These are phyloP conservation scores for Nicotiana tomentosiformis DNA, from an alignment of 257 asterid species.

Conservation along the genomic window DNA sequence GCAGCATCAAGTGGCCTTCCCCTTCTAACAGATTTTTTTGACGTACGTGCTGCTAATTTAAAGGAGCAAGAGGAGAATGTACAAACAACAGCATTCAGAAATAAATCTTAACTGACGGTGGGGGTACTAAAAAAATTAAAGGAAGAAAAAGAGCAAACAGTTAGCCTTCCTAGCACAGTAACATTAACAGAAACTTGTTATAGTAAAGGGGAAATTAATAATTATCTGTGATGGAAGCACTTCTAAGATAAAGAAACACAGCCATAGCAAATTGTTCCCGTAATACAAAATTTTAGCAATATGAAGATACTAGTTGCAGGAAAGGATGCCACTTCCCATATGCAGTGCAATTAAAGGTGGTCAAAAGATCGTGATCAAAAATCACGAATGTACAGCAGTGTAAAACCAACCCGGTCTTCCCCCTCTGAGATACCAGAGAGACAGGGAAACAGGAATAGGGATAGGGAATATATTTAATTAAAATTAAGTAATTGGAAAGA, in stretches of 20 bases:
- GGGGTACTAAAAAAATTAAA: background rate
- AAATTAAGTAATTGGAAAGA: background rate
- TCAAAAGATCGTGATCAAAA: background rate
- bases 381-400: background rate
- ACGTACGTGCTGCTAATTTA: slow-evolving; percentile 20
- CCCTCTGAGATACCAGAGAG: background rate
- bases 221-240: background rate
- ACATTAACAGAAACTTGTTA: background rate
- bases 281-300: background rate
- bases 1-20: slow-evolving; percentile 33
- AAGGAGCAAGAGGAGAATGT: background rate
- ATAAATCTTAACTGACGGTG: background rate
- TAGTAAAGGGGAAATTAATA: background rate
- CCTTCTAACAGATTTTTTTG: slow-evolving; percentile 23
- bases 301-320: background rate
- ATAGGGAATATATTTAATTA: background rate
- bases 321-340: background rate
- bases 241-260: background rate
- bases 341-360: background rate
- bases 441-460: background rate
- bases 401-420: background rate
- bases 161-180: background rate
- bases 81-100: slow-evolving; percentile 1
- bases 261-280: background rate
- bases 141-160: background rate